Percentiles rank a stretch among this genome's conserved stretches.
These are phyloP conservation scores for Fonsecaea erecta DNA, from an alignment of 2,329 filamentous ascomycete genomes.

Conservation along the genomic window DNA sequence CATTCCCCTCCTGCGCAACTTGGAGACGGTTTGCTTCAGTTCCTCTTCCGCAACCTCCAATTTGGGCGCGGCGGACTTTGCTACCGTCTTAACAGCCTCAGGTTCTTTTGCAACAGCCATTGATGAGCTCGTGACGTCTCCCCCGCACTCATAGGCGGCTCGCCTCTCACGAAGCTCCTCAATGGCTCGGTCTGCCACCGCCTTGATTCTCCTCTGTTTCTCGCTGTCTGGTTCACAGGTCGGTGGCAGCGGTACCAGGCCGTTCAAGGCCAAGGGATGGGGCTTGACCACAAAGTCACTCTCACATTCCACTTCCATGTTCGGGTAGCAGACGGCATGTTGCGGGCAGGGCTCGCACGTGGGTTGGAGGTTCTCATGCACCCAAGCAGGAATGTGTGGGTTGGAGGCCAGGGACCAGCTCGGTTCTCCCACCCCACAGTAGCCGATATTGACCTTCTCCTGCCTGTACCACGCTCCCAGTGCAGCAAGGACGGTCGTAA, in stretches of 20 bases:
- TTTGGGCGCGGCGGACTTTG: conserved; percentile 40
- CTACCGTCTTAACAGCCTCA: conserved; percentile 56
- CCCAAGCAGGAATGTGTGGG: conserved; percentile 70
- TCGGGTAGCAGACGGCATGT: conserved; percentile 84
- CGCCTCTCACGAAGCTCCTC: conserved; percentile 83
- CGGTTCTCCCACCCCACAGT: conserved; percentile 80
- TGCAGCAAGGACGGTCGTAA: conserved; percentile 70
- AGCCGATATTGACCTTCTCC: conserved; percentile 95
- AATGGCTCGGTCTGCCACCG: conserved; percentile 84
- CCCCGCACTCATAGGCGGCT: conserved; percentile 89
- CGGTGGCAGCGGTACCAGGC: conserved; percentile 81
- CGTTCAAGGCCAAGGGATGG: conserved; percentile 81
- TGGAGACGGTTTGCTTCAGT: conserved; percentile 75
- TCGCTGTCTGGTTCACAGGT: conserved; percentile 95
- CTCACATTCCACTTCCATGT: conserved; percentile 80
- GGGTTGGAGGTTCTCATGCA: conserved; percentile 68
- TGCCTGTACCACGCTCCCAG: conserved; percentile 86
- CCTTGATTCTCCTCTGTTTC: conserved; percentile 83
- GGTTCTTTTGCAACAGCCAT: conserved; percentile 6
- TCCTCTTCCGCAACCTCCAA: conserved; percentile 69
- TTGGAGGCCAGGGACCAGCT: conserved; percentile 63
- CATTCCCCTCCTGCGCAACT: conserved; percentile 80
- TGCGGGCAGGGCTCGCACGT: conserved; percentile 87
- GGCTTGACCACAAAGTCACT: conserved; percentile 82
- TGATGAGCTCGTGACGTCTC: conserved; percentile 54